Evolutionary conservation across 225 moss, liverwort and hornwort genomes (phyloP).

Genomic region (Ulota crispa): DNA sequence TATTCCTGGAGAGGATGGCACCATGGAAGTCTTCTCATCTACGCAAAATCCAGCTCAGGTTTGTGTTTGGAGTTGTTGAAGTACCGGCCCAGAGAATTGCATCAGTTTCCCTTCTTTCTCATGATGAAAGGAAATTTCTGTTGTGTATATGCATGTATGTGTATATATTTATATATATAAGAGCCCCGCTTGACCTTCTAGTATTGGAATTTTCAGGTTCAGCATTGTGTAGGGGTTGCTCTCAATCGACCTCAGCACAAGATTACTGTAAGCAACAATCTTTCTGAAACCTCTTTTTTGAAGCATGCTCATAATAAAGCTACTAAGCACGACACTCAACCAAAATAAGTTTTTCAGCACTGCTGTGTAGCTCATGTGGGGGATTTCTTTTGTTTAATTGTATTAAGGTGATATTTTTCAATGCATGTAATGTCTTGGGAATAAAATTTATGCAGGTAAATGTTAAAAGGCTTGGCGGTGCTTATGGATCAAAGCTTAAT

Average conservation of each 20-base stretch:
- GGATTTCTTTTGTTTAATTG: not conserved
- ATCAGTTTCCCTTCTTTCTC: not conserved
- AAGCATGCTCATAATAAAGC: not conserved
- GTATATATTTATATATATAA: not conserved
- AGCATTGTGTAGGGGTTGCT: conserved; percentile 79
- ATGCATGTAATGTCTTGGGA: not conserved
- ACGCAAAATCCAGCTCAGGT: conserved; percentile 70
- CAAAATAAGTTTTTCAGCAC: not conserved
- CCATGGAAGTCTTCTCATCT: conserved; percentile 73
- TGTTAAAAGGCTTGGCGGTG: conserved; percentile 80
- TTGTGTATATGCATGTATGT: not conserved
- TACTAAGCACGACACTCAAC: not conserved
- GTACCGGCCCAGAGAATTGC: not conserved
- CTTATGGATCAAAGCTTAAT: conserved; percentile 76
- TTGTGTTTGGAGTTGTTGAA: not conserved
- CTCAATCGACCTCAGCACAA: conserved; percentile 81
- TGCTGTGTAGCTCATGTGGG: not conserved
- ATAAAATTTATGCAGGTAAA: conserved; percentile 53
- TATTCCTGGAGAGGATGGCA: conserved; percentile 76
- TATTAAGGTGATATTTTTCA: not conserved
- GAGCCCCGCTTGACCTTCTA: not conserved
- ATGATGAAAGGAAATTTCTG: not conserved
- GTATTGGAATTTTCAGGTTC: conserved; percentile 50
- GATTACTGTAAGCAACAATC: conserved; percentile 57
- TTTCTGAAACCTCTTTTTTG: conserved; percentile 16